Evolutionary conservation across 2,329 filamentous ascomycete species (phyloP).

Genomic region (Ophiostoma sp.): DNA sequence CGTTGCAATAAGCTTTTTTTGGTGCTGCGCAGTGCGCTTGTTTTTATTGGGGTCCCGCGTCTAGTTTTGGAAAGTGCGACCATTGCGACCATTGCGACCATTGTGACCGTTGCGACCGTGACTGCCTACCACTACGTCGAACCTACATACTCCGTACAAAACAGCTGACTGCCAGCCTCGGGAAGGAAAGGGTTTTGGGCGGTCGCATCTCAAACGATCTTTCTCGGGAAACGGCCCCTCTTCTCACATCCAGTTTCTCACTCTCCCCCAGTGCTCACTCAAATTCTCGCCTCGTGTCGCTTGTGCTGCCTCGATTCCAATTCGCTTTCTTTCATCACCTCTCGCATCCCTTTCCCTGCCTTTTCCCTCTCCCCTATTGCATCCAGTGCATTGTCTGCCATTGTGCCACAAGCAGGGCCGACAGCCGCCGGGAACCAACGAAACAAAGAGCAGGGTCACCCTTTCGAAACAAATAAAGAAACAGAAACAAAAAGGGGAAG

Average conservation of each 20-base stretch:
- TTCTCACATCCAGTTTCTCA: constrained; percentile 5
- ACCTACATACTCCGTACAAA: too few species aligned
- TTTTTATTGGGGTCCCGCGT: constrained; percentile 1
- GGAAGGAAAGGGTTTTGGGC: not conserved
- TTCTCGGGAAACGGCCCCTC: not conserved
- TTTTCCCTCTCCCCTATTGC: too few species aligned
- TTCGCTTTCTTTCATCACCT: not conserved
- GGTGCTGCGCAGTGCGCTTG: not conserved
- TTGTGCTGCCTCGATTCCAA: not conserved
- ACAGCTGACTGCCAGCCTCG: too few species aligned
- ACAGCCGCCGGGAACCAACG: constrained; percentile 12
- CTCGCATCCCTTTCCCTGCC: not conserved
- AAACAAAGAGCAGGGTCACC: constrained; percentile 16
- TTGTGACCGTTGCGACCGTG: too few species aligned
- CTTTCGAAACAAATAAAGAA: constrained; percentile 17
- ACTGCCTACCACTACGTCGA: too few species aligned
- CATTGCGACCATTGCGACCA: not conserved
- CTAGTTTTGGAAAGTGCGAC: not conserved
- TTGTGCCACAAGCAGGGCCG: not conserved
- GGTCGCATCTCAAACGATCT: not conserved
- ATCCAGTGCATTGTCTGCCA: not conserved
- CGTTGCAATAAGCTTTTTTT: not conserved
- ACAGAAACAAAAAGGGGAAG: constrained; percentile 7
- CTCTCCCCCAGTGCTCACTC: not conserved
- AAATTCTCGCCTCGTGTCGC: not conserved